A percentile compares a stretch with the other conserved stretches of the same genome.
Evolutionary conservation across 345 rosid genomes (phyloP).

Genomic region (Citrus australasica): DNA sequence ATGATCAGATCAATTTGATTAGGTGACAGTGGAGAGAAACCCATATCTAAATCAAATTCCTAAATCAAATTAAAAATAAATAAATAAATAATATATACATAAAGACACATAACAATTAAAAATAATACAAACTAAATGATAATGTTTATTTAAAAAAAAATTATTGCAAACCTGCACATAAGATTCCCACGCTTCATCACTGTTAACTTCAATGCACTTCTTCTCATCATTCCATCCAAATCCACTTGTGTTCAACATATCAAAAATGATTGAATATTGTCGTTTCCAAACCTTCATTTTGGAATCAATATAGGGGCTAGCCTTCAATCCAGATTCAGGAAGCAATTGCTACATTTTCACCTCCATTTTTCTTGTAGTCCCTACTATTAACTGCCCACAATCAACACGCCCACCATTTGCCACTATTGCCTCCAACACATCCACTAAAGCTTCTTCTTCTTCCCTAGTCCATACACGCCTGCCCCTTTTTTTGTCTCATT

Average conservation of each 20-base stretch:
- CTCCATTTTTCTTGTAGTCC: background rate
- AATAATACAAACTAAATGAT: too few relatives aligned
- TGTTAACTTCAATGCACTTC: too few relatives aligned
- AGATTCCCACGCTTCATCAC: background rate
- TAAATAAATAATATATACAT: too few relatives aligned
- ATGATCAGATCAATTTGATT: too few relatives aligned
- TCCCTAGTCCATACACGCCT: background rate
- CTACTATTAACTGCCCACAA: too few relatives aligned
- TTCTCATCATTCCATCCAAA: background rate
- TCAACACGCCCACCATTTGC: too few relatives aligned
- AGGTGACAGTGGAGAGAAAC: too few relatives aligned
- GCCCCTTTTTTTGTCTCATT: background rate
- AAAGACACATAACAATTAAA: too few relatives aligned
- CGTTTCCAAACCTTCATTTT: background rate
- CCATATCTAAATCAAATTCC: too few relatives aligned
- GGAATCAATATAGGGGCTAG: background rate
- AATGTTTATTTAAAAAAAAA: too few relatives aligned
- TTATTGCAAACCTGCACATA: too few relatives aligned
- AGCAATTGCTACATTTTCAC: fast-evolving
- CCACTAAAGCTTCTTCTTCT: background rate
- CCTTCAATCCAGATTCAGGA: background rate
- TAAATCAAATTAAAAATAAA: too few relatives aligned
- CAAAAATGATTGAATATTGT: background rate
- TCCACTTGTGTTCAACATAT: background rate
- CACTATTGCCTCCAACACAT: background rate